Conservation (phyloP, 2,329 filamentous ascomycete species). For the Xylariaceae sp. region DNA sequence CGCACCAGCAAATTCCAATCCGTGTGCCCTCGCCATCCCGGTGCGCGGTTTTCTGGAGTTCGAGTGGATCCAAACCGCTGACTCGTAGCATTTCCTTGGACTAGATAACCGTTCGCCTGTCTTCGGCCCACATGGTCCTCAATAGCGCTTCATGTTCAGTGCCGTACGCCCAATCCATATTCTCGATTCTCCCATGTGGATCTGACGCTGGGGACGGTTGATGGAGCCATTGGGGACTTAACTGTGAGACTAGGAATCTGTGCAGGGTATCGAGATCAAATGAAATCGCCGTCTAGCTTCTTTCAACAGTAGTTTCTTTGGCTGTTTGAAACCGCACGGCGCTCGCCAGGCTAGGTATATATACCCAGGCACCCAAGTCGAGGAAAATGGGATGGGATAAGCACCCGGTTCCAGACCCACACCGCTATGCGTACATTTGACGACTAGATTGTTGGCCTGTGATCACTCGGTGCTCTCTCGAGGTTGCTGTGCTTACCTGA, state of each 20-base stretch:
- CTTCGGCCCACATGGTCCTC: slow-evolving; percentile 10
- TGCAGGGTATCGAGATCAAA: slow-evolving; percentile 4
- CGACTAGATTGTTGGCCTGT: not conserved
- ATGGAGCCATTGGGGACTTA: not conserved
- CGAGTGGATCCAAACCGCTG: slow-evolving; percentile 3
- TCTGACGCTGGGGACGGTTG: not conserved
- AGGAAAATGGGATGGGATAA: not conserved
- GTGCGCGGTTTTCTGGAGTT: slow-evolving; percentile 13
- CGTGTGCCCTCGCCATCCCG: not conserved
- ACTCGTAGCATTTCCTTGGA: slow-evolving; percentile 7
- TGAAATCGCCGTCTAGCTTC: slow-evolving; percentile 6
- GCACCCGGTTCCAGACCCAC: not conserved
- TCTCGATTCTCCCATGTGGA: slow-evolving; percentile 10
- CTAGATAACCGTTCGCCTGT: slow-evolving; percentile 1
- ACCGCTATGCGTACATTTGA: not conserved
- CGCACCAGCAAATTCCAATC: not conserved
- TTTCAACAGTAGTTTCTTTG: slow-evolving; percentile 6
- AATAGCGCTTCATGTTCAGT: not conserved
- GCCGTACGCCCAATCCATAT: slow-evolving; percentile 9
- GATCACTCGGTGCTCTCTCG: not conserved
- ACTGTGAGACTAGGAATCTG: slow-evolving; percentile 2
- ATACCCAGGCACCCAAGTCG: not conserved
- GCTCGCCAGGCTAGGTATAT: not conserved
- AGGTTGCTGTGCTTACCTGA: not conserved
- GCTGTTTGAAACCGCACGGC: not conserved